Percentiles rank a stretch among this genome's conserved stretches.
These are phyloP conservation scores for Pythium grandisporangium DNA, from an alignment of 352 stramenopile species.

Conservation along the genomic window DNA sequence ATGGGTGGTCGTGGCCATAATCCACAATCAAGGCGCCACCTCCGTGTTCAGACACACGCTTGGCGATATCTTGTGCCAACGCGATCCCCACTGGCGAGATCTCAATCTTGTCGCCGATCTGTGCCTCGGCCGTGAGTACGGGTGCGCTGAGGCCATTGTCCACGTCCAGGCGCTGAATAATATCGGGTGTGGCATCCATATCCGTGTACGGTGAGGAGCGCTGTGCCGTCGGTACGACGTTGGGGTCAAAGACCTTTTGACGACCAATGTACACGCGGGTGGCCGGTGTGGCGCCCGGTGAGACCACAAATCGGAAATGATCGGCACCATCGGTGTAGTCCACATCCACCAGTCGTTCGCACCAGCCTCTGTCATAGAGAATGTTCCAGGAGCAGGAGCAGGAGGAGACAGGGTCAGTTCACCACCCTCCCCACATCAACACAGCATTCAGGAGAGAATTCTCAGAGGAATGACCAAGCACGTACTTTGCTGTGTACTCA, in stretches of 20 bases:
- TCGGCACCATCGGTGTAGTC: conserved; percentile 70
- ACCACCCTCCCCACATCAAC: too few species aligned
- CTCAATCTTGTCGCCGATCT: conserved; percentile 88
- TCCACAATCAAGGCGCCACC: conserved; percentile 91
- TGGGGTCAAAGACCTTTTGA: conserved; percentile 71
- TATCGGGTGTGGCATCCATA: conserved; percentile 12
- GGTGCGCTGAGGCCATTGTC: conserved; percentile 20
- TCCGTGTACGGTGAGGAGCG: too few species aligned
- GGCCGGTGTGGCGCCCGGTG: conserved; percentile 86
- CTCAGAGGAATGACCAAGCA: not conserved
- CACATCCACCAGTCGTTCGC: conserved; percentile 92
- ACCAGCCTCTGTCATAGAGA: conserved; percentile 66
- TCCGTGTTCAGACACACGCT: conserved; percentile 72
- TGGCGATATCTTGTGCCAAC: conserved; percentile 89
- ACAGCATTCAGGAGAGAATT: not conserved
- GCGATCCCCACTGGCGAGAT: conserved; percentile 90
- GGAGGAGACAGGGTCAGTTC: too few species aligned
- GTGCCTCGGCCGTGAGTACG: conserved; percentile 38
- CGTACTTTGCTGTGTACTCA: conserved; percentile 85
- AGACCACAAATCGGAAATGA: conserved; percentile 92
- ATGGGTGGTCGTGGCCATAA: conserved; percentile 91
- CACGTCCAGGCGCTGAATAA: conserved; percentile 46
- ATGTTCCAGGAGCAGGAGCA: too few species aligned
- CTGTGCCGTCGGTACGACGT: conserved; percentile 13
- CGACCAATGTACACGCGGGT: conserved; percentile 84